A percentile compares a stretch with the other conserved stretches of the same genome.
phyloP scores from a whole-genome alignment of 1,284 basidiomycete species.

The Sutorius eximius region DNA sequence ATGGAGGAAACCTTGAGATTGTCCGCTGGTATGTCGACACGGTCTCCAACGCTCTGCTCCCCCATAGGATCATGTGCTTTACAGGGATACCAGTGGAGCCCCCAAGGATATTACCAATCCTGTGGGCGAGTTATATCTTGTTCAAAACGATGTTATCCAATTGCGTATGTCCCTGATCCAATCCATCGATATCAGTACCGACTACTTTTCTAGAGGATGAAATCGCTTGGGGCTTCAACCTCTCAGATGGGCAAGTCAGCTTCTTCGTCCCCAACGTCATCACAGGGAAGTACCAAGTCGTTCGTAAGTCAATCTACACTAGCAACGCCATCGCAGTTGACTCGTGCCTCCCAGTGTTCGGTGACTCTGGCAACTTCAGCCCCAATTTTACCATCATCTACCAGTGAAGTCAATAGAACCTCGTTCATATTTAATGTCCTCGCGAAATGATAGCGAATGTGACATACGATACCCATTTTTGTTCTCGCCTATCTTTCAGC shows the following conservation, averaged over 20 bases:
- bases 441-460: too few species aligned
- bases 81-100: conserved; percentile 36
- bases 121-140: conserved; percentile 36
- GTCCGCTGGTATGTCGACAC: conserved; percentile 39
- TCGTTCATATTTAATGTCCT: too few species aligned
- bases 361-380: conserved; percentile 37
- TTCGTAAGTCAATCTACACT: conserved; percentile 35
- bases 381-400: conserved; percentile 38
- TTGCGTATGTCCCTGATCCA: conserved; percentile 30
- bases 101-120: conserved; percentile 41
- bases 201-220: background rate
- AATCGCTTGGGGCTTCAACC: conserved; percentile 35
- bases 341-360: conserved; percentile 34
- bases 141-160: conserved; percentile 26
- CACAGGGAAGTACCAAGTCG: conserved; percentile 37
- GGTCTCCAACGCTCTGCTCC: background rate
- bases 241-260: conserved; percentile 31
- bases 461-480: too few species aligned
- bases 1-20: conserved; percentile 28
- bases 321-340: background rate
- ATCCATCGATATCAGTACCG: conserved; percentile 3
- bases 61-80: background rate
- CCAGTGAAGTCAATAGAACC: too few species aligned
- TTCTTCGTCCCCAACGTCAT: conserved; percentile 38
- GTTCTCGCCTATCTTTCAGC: too few species aligned